Conservation (phyloP, 768 basidiomycete species). For the Kockovaella imperatae region DNA sequence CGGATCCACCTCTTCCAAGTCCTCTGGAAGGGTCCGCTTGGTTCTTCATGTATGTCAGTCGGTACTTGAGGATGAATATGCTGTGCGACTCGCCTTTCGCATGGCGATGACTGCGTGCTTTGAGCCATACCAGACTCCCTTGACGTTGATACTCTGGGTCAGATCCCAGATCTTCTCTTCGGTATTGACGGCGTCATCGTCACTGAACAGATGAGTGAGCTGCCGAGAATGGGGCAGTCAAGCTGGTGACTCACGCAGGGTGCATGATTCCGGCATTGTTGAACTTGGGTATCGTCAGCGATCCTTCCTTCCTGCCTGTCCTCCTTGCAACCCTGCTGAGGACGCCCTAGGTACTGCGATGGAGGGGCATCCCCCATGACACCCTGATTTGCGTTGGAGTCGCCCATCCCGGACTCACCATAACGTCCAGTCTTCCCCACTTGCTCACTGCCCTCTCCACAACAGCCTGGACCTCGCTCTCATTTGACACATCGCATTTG, state of each 20-base stretch:
- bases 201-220: constrained; percentile 40
- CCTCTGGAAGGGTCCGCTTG: constrained; percentile 71
- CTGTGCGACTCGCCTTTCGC: constrained; percentile 53
- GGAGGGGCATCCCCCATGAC: background rate
- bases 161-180: constrained; percentile 86
- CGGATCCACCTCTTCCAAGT: constrained; percentile 62
- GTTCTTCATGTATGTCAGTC: constrained; percentile 50
- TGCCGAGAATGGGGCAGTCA: background rate
- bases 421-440: constrained; percentile 90
- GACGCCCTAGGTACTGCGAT: background rate
- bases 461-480: constrained; percentile 71
- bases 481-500: constrained; percentile 82
- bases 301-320: background rate
- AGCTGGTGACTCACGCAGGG: constrained; percentile 47
- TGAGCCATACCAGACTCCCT: constrained; percentile 99
- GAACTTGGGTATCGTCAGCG: constrained; percentile 53
- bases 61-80: background rate
- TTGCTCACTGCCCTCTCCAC: constrained; percentile 70
- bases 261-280: constrained; percentile 99
- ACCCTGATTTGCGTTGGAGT: no score
- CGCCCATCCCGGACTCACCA: no score
- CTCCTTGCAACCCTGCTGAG: background rate
- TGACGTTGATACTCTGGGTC: constrained; percentile 75
- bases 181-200: constrained; percentile 92
- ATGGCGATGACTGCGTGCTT: constrained; percentile 96